Base-by-base conservation (phyloP, 441 rosid species). In the Jatropha multifida region DNA sequence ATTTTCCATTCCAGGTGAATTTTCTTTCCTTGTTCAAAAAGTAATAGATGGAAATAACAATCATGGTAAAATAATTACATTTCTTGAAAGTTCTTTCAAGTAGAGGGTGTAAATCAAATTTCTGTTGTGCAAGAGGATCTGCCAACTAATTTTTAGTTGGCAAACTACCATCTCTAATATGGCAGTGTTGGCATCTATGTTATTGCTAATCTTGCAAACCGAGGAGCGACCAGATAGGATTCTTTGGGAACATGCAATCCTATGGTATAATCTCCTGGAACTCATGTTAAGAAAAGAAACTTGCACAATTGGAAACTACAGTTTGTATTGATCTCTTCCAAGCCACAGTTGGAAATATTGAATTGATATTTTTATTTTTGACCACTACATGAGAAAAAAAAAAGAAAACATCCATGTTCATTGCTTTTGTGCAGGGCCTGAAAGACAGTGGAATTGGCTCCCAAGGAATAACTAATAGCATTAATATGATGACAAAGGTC, bases 361-460 rank as follows among this genome's bases (percentile, higher is more conserved):
- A 32, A 32, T 32, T 32, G 32, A 32, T 32, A 23, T 23, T 23
- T 23, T 23, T 32, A 32, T 32, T 1, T 32, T 32, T 32, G 32
- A 32, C 2, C 0, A 32, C 32, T 32, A 42, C 46, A 42, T 42
- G 9, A 4, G 46, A 1, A 3, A 4, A 5, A 4, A 5, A 8
- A 42, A 42, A 23, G 23, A 23, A 0, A 10, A 26, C 38, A 26
- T 42, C 46, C 4, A 60, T 14, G 6, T 37, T 44, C 8, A 10
- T 62, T 15, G 20, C 32, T 3, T 13, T 62, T 37, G 20, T 62
- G 42, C 86, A 95, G 99, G 99, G 99, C 63, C 61, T 96, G 64
- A 96, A 93, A 84, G 99, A 96, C 75, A 96, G 98, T 74, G 99
- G 99, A 48, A 93, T 96, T 23, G 99, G 99, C 2, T 96, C 99